Conservation (phyloP, 1,139 yeast species). For the Yamadazyma sp. region DNA sequence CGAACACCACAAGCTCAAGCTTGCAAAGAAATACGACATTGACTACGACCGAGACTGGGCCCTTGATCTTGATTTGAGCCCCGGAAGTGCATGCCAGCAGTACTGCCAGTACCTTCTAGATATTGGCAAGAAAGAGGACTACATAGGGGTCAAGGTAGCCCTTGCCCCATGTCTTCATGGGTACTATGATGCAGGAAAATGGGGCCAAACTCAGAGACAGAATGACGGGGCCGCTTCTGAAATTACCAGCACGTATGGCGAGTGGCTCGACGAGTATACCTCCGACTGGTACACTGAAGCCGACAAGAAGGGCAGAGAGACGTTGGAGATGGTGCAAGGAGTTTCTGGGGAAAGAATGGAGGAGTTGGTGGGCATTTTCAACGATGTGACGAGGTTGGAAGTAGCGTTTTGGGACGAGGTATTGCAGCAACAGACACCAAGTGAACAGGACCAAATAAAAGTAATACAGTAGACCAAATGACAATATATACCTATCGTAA, state of each 20-base stretch:
- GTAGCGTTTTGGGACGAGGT: constrained; percentile 64
- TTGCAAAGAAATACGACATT: constrained; percentile 45
- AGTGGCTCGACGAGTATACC: constrained; percentile 64
- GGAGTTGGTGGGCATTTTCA: constrained; percentile 56
- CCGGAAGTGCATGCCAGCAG: constrained; percentile 56
- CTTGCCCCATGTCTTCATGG: constrained; percentile 80
- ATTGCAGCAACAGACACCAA: constrained; percentile 8
- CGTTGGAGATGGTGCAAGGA: constrained; percentile 43
- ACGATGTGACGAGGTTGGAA: constrained; percentile 59
- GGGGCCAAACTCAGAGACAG: constrained; percentile 21
- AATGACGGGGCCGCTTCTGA: constrained; percentile 3
- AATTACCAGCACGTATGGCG: constrained; percentile 33
- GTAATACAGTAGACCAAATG: background rate
- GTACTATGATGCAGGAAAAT: constrained; percentile 53
- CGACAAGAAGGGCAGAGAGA: constrained; percentile 44
- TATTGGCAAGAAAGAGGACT: constrained; percentile 54
- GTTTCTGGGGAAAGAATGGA: constrained; percentile 23
- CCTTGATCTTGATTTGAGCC: constrained; percentile 36
- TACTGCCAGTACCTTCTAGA: constrained; percentile 62
- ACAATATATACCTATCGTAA: too few species aligned
- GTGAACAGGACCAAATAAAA: background rate
- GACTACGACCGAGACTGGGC: constrained; percentile 45
- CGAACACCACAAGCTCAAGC: constrained; percentile 52
- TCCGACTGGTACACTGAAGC: constrained; percentile 59
- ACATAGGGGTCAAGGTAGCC: constrained; percentile 65